Evolutionary conservation across 768 basidiomycete species (phyloP).

Genomic region (Lentinula boryana): DNA sequence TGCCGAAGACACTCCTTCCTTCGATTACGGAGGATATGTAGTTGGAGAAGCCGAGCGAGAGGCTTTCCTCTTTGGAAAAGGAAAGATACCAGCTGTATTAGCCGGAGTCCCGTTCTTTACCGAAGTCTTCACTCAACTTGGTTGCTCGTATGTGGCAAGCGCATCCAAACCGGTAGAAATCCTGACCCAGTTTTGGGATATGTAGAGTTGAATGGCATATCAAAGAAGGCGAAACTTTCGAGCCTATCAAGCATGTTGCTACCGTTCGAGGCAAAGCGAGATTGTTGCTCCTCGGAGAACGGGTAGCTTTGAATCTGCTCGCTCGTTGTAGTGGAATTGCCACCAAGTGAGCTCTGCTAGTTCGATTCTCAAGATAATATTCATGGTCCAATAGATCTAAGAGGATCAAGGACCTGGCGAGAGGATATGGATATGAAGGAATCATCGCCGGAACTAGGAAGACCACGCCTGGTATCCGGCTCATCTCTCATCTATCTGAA

Average conservation of each 20-base stretch:
- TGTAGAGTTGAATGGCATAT: conserved; percentile 93
- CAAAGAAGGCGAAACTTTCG: conserved; percentile 75
- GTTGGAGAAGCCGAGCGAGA: conserved; percentile 86
- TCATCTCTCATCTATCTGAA: background rate
- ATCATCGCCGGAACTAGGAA: conserved; percentile 94
- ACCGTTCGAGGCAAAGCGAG: conserved; percentile 88
- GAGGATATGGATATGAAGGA: conserved; percentile 74
- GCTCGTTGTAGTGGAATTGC: conserved; percentile 97
- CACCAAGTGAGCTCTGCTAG: conserved; percentile 59
- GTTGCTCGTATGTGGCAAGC: conserved; percentile 68
- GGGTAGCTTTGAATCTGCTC: conserved; percentile 88
- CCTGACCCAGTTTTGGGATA: background rate
- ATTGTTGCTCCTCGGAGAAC: conserved; percentile 84
- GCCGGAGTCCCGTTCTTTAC: conserved; percentile 96
- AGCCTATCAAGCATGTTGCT: conserved; percentile 81
- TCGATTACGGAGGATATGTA: conserved; percentile 95
- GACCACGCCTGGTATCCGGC: conserved; percentile 75
- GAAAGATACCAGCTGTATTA: conserved; percentile 67
- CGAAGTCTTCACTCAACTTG: conserved; percentile 85
- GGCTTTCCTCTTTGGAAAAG: conserved; percentile 90
- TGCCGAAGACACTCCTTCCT: conserved; percentile 90
- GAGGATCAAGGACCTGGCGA: conserved; percentile 71
- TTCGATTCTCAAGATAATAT: background rate
- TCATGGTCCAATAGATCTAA: conserved; percentile 55
- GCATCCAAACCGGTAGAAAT: background rate